Evolutionary conservation across 441 rosid genomes (phyloP).

Genomic region (Croton setiger): DNA sequence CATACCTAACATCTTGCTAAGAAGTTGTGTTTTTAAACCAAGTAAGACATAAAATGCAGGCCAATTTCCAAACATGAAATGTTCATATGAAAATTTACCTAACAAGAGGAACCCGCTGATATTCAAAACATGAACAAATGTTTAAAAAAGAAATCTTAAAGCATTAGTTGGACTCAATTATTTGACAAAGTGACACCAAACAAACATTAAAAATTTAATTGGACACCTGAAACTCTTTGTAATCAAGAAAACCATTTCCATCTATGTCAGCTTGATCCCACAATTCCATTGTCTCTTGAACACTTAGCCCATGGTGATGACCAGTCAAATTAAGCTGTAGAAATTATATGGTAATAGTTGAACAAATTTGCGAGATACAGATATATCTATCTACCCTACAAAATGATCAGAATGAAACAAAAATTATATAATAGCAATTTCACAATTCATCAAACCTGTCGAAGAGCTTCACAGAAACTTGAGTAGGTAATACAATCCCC

Average conservation of each 20-base stretch:
- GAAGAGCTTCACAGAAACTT: constrained; percentile 77
- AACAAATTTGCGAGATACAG: not conserved
- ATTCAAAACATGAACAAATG: no score
- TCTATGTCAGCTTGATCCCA: constrained; percentile 87
- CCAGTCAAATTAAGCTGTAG: constrained; percentile 72
- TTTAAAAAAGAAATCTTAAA: no score
- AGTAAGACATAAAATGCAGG: no score
- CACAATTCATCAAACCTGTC: constrained; percentile 45
- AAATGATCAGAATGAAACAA: not conserved
- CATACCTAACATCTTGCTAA: no score
- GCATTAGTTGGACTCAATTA: not conserved
- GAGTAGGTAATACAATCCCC: constrained; percentile 56
- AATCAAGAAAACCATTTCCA: constrained; percentile 67
- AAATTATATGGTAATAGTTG: constrained; percentile 12
- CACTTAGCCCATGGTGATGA: constrained; percentile 62
- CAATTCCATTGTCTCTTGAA: constrained; percentile 66
- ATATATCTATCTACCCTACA: not conserved
- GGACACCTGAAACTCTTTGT: constrained; percentile 77
- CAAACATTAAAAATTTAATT: not conserved
- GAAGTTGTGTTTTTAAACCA: no score
- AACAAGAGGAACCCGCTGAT: no score
- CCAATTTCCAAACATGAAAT: no score
- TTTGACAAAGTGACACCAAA: not conserved
- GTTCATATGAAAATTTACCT: no score
- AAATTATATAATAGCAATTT: not conserved